Percentiles rank a stretch among this genome's conserved stretches.
These are phyloP conservation scores for Scheffersomyces stambukii DNA, from an alignment of 1,139 yeast species.

Conservation along the genomic window DNA sequence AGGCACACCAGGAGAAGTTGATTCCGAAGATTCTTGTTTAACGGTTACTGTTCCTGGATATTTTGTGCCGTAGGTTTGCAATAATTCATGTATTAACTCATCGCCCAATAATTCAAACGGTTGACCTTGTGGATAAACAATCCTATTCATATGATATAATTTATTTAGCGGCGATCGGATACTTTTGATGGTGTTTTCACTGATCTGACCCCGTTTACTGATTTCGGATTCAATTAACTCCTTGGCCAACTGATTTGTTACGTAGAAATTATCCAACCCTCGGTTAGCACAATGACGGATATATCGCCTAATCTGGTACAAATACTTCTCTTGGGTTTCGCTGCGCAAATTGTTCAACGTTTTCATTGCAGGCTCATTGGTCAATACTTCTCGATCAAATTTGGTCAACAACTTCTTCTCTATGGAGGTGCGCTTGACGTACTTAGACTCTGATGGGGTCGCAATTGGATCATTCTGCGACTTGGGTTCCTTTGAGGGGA, in stretches of 20 bases:
- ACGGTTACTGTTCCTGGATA: background rate
- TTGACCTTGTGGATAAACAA: conserved; percentile 9
- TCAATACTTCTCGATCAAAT: conserved; percentile 9
- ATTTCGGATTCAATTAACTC: conserved; percentile 7
- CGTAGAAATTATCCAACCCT: conserved; percentile 9
- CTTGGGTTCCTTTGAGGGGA: no score
- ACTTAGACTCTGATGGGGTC: no score
- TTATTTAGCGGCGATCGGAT: conserved; percentile 9
- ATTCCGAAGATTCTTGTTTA: no score
- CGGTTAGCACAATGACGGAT: conserved; percentile 10
- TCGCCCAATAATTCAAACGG: conserved; percentile 8
- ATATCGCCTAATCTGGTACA: conserved; percentile 9
- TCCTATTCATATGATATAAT: conserved; percentile 9
- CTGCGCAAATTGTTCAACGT: conserved; percentile 3
- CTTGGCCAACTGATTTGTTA: conserved; percentile 6
- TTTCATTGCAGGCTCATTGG: conserved; percentile 6
- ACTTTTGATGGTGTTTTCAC: conserved; percentile 9
- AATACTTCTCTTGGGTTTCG: conserved; percentile 9
- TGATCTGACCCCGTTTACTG: conserved; percentile 6
- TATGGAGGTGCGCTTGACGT: background rate
- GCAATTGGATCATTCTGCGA: no score
- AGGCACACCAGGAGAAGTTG: background rate
- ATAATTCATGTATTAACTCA: conserved; percentile 7
- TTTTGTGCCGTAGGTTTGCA: conserved; percentile 1
- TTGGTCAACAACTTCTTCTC: conserved; percentile 6